Conservation (phyloP, 2,329 filamentous ascomycete species). For the Ustulina deusta region DNA sequence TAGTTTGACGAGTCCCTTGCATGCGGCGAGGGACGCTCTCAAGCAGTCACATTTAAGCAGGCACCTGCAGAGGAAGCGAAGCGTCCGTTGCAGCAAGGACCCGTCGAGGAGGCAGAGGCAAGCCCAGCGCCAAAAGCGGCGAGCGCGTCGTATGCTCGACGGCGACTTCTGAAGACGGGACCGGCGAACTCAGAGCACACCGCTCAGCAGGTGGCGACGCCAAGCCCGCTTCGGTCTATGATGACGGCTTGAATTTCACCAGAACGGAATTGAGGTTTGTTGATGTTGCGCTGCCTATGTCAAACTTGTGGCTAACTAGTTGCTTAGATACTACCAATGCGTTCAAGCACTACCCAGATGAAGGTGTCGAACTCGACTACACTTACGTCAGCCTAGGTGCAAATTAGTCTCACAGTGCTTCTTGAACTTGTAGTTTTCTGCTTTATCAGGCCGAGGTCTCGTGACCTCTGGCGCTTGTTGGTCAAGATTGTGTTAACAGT, state of each 20-base stretch:
- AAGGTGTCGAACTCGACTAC: slow-evolving; percentile 10
- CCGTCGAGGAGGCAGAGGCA: slow-evolving; percentile 52
- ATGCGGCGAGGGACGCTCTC: slow-evolving; percentile 85
- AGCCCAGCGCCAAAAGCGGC: slow-evolving; percentile 48
- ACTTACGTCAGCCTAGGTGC: slow-evolving; percentile 8
- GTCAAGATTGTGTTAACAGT: slow-evolving; percentile 32
- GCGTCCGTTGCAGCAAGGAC: slow-evolving; percentile 58
- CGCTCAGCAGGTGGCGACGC: slow-evolving; percentile 66
- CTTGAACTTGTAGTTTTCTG: slow-evolving; percentile 41
- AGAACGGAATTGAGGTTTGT: slow-evolving; percentile 49
- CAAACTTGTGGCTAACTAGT: slow-evolving; percentile 18
- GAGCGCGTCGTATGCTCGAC: slow-evolving; percentile 55
- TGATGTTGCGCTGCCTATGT: neutral
- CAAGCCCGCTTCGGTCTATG: slow-evolving; percentile 76
- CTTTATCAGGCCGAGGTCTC: slow-evolving; percentile 39
- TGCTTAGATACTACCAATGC: slow-evolving; percentile 25
- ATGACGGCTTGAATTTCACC: slow-evolving; percentile 66
- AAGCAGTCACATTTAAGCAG: slow-evolving; percentile 62
- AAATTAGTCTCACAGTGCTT: slow-evolving; percentile 31
- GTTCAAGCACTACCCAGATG: slow-evolving; percentile 22
- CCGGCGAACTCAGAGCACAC: slow-evolving; percentile 59
- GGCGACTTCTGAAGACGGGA: slow-evolving; percentile 61
- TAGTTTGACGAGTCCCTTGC: slow-evolving; percentile 78
- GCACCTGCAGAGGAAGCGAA: slow-evolving; percentile 54
- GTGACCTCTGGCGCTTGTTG: slow-evolving; percentile 27